phyloP scores from a whole-genome alignment of 202 grass and related monocot genomes.

The Eragrostis tef region DNA sequence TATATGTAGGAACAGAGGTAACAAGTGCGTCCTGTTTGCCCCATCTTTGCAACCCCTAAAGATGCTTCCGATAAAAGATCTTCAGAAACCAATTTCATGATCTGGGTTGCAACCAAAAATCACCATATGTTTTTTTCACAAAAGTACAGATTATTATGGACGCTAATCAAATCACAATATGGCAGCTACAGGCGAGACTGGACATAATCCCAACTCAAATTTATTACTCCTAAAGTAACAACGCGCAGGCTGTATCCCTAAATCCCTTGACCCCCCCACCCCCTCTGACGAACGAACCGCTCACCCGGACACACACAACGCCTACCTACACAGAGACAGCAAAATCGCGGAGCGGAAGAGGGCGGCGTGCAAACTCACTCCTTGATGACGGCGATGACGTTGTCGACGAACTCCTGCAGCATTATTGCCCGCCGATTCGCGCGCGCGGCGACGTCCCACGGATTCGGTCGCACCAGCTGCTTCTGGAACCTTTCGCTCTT shows the following conservation, averaged over 20 bases:
- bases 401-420: slow-evolving; percentile 74
- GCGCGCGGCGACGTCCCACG: background rate
- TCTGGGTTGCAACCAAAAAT: background rate
- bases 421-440: slow-evolving; percentile 42
- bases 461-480: slow-evolving; percentile 7
- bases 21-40: background rate
- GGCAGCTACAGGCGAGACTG: background rate
- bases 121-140: background rate
- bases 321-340: background rate
- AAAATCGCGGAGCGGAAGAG: background rate
- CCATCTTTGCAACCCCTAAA: background rate
- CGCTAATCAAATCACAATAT: background rate
- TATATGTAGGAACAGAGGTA: background rate
- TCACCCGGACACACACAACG: background rate
- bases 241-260: background rate
- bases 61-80: background rate
- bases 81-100: slow-evolving; percentile 21
- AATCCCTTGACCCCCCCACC: background rate
- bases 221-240: slow-evolving; percentile 7
- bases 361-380: slow-evolving; percentile 49
- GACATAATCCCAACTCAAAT: background rate
- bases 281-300: slow-evolving; percentile 6
- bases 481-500: background rate
- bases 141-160: background rate
- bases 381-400: slow-evolving; percentile 71